Percentiles rank a stretch among this genome's conserved stretches.
These are phyloP conservation scores for Ceratobasidium papillatum DNA, from an alignment of 1,284 basidiomycete species.

Conservation along the genomic window DNA sequence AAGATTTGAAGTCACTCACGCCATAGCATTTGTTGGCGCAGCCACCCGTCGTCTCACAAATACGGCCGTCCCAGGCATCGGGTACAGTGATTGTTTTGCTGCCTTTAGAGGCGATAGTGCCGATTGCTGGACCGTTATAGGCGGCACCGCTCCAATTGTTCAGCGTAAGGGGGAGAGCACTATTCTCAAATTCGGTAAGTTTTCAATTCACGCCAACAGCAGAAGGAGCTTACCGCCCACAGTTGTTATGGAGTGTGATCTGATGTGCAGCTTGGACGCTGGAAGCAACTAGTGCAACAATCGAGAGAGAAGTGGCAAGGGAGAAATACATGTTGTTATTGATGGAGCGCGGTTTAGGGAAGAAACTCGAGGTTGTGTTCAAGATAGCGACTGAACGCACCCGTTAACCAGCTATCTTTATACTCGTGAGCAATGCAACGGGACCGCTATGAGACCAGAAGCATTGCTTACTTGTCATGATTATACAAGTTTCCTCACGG, in stretches of 20 bases:
- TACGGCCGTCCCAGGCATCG: slow-evolving; percentile 5
- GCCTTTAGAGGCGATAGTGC: neutral
- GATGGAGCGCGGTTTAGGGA: no score
- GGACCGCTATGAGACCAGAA: neutral
- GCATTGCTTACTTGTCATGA: neutral
- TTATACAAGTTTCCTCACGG: neutral
- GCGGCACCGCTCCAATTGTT: slow-evolving; percentile 4
- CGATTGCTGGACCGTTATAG: slow-evolving; percentile 2
- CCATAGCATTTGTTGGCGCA: slow-evolving; percentile 1
- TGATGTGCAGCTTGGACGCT: no score
- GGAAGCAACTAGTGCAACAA: no score
- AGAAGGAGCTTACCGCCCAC: no score
- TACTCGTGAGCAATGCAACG: neutral
- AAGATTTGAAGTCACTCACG: no score
- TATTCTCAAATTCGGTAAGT: no score
- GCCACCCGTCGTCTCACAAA: neutral
- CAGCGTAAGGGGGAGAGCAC: neutral
- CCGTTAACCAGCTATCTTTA: neutral
- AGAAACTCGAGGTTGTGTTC: no score
- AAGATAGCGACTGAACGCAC: neutral
- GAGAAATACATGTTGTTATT: no score
- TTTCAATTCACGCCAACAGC: no score
- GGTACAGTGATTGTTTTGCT: slow-evolving; percentile 1
- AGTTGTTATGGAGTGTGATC: no score
- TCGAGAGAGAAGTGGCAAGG: no score